phyloP scores from a whole-genome alignment of 441 rosid species.

The Arabidopsis lyrata region DNA sequence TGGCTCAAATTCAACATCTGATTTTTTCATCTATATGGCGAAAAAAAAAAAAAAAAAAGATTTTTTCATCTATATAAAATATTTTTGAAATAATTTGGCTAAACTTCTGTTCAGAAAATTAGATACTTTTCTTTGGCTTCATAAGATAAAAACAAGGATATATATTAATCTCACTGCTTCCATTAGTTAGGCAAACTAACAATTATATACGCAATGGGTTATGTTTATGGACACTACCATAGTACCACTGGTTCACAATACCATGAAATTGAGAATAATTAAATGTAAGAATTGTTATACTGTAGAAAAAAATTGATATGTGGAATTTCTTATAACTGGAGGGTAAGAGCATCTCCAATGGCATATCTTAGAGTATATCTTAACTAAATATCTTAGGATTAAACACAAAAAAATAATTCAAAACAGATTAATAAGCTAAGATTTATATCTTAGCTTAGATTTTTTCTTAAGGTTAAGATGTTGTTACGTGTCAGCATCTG shows the following conservation, averaged over 20 bases:
- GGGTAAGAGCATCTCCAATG: neutral
- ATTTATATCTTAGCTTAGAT: too few relatives aligned
- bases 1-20: slow-evolving; percentile 10
- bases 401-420: too few relatives aligned
- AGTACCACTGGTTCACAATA: neutral
- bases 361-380: too few relatives aligned
- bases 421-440: too few relatives aligned
- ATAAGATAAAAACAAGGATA: neutral
- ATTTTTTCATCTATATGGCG: too few relatives aligned
- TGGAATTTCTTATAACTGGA: neutral
- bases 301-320: neutral
- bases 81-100: neutral
- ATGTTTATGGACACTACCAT: neutral
- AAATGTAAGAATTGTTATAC: neutral
- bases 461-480: too few relatives aligned
- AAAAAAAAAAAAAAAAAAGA: too few relatives aligned
- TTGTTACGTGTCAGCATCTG: too few relatives aligned
- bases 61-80: neutral
- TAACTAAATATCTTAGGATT: too few relatives aligned
- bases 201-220: neutral
- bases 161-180: neutral
- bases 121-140: neutral
- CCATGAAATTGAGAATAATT: neutral
- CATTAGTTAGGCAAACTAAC: neutral
- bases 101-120: neutral